phyloP scores from a whole-genome alignment of 768 basidiomycete genomes.

The Tricholoma sp. region DNA sequence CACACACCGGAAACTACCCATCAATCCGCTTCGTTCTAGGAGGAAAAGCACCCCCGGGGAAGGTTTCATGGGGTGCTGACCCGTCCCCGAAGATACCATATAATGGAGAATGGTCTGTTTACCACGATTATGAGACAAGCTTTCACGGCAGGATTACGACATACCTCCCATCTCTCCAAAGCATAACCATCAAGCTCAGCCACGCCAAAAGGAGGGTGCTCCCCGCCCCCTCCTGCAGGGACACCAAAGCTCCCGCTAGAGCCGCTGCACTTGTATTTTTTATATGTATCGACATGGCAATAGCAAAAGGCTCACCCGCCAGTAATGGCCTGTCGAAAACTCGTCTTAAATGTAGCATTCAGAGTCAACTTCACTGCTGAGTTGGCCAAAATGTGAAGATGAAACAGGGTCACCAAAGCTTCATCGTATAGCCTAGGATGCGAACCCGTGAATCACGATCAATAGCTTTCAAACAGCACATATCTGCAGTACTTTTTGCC shows the following conservation, averaged over 20 bases:
- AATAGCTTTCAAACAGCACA: constrained; percentile 2
- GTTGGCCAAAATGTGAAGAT: constrained; percentile 65
- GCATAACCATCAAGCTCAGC: constrained; percentile 76
- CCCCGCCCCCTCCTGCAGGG: constrained; percentile 61
- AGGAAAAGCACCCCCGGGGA: constrained; percentile 81
- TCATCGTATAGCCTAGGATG: constrained; percentile 55
- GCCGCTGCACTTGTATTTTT: constrained; percentile 42
- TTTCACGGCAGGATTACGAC: constrained; percentile 11
- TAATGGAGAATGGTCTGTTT: constrained; percentile 90
- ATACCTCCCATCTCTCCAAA: constrained; percentile 86
- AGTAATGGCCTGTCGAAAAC: constrained; percentile 78
- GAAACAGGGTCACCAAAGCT: constrained; percentile 56
- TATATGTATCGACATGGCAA: not conserved
- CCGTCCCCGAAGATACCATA: constrained; percentile 92
- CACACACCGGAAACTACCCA: constrained; percentile 66
- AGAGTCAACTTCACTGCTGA: constrained; percentile 59
- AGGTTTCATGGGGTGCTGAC: constrained; percentile 68
- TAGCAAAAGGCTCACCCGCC: constrained; percentile 60
- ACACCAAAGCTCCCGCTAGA: constrained; percentile 81
- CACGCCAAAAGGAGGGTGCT: constrained; percentile 45
- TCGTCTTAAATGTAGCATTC: constrained; percentile 71
- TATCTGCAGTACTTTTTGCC: constrained; percentile 53
- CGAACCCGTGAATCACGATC: constrained; percentile 12
- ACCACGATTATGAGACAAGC: not conserved
- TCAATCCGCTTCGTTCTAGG: constrained; percentile 79